These are phyloP conservation scores for Scheffersomyces coipomensis DNA, from an alignment of 805 yeast genomes.

Conservation along the genomic window DNA sequence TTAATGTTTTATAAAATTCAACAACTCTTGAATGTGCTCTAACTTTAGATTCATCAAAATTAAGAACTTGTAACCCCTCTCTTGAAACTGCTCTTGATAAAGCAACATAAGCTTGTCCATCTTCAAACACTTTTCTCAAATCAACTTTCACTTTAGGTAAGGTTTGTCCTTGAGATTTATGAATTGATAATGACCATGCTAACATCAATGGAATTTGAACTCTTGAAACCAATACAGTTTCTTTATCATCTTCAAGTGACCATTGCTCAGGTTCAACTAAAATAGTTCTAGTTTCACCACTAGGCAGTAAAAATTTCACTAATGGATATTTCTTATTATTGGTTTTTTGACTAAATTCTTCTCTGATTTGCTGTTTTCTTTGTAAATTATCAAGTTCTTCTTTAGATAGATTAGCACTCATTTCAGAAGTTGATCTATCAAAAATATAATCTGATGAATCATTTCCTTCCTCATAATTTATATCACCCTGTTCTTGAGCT, in stretches of 20 bases:
- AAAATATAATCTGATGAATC: constrained; percentile 19
- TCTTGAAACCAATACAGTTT: constrained; percentile 66
- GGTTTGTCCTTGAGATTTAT: constrained; percentile 96
- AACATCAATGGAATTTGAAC: constrained; percentile 81
- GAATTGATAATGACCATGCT: constrained; percentile 97
- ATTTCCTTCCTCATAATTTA: constrained; percentile 6
- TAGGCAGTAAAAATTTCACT: constrained; percentile 71
- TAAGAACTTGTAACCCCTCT: constrained; percentile 76
- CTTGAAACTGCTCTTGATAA: constrained; percentile 84
- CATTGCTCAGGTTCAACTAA: constrained; percentile 81
- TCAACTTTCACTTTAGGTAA: constrained; percentile 82
- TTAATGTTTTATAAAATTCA: constrained; percentile 59
- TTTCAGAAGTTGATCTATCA: constrained; percentile 1
- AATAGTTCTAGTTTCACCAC: constrained; percentile 69
- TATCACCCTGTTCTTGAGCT: constrained; percentile 4
- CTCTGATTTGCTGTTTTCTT: constrained; percentile 48
- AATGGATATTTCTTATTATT: constrained; percentile 60
- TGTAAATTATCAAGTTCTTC: constrained; percentile 31
- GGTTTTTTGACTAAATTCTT: constrained; percentile 43
- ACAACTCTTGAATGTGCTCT: constrained; percentile 69
- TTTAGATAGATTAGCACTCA: neutral
- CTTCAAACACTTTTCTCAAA: constrained; percentile 72
- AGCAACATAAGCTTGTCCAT: constrained; percentile 96
- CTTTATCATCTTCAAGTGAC: constrained; percentile 73
- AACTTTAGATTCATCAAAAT: constrained; percentile 65